Percentiles rank a stretch among this genome's conserved stretches.
phyloP scores from a whole-genome alignment of 495 filamentous ascomycete genomes.

The Aspergillus avenaceus region DNA sequence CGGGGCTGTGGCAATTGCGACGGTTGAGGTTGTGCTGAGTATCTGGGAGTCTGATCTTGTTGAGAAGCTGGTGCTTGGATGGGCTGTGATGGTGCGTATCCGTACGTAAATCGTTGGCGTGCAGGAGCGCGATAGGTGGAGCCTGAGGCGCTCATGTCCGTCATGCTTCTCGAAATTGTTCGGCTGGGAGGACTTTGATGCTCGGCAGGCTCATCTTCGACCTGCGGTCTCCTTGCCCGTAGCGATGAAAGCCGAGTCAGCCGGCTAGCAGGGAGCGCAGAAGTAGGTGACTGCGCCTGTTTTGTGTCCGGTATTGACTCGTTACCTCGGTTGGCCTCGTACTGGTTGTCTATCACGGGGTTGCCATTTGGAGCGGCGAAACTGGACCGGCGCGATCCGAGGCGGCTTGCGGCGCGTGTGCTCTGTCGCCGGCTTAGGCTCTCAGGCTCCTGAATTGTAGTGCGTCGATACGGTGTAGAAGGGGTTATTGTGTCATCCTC shows the following conservation, averaged over 20 bases:
- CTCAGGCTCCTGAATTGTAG: slow-evolving; percentile 42
- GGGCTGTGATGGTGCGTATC: slow-evolving; percentile 33
- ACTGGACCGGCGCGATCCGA: slow-evolving; percentile 69
- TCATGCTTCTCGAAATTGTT: slow-evolving; percentile 36
- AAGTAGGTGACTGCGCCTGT: slow-evolving; percentile 23
- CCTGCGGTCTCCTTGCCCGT: slow-evolving; percentile 28
- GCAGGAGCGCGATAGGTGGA: slow-evolving; percentile 25
- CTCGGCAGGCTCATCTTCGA: slow-evolving; percentile 30
- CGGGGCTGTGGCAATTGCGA: slow-evolving; percentile 29
- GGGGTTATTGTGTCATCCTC: slow-evolving; percentile 30
- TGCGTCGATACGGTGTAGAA: slow-evolving; percentile 30
- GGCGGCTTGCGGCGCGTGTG: slow-evolving; percentile 63
- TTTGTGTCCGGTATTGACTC: slow-evolving; percentile 20
- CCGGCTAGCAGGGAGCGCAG: slow-evolving; percentile 28
- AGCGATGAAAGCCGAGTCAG: slow-evolving; percentile 38
- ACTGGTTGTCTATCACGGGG: slow-evolving; percentile 5
- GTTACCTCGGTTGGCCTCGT: neutral
- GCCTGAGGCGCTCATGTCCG: slow-evolving; percentile 31
- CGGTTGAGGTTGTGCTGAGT: slow-evolving; percentile 18
- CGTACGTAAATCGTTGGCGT: slow-evolving; percentile 38
- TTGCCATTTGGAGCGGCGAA: slow-evolving; percentile 43
- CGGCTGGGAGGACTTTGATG: slow-evolving; percentile 21
- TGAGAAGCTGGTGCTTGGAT: slow-evolving; percentile 12
- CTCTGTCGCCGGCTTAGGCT: slow-evolving; percentile 29
- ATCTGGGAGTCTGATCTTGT: slow-evolving; percentile 21